These are phyloP conservation scores for Periglandula ipomoeae DNA, from an alignment of 2,329 filamentous ascomycete species.

Conservation along the genomic window DNA sequence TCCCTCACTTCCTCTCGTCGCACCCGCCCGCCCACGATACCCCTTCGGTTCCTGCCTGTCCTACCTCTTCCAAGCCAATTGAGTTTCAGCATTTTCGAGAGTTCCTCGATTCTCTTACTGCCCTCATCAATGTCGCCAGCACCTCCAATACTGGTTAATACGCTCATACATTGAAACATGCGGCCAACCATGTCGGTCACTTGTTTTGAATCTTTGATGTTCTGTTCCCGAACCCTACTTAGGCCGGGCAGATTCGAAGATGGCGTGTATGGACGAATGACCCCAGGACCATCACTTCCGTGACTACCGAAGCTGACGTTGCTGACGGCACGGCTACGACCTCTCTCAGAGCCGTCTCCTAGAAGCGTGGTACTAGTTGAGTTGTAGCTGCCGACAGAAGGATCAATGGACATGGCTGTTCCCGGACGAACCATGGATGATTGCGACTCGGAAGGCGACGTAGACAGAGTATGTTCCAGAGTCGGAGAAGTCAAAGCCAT, in stretches of 20 bases:
- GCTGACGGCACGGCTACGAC: conserved; percentile 71
- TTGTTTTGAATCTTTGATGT: conserved; percentile 61
- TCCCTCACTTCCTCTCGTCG: conserved; percentile 34
- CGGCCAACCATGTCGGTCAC: conserved; percentile 90
- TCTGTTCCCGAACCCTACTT: conserved; percentile 44
- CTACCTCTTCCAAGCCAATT: conserved; percentile 92
- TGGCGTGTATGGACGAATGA: conserved; percentile 43
- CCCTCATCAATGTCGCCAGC: conserved; percentile 51
- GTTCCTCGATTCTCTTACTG: conserved; percentile 70
- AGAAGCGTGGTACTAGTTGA: conserved; percentile 72
- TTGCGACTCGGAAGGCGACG: conserved; percentile 42
- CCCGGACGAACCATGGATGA: conserved; percentile 47
- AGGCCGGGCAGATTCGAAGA: conserved; percentile 26
- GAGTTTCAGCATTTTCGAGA: conserved; percentile 82
- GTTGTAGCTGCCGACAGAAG: conserved; percentile 67
- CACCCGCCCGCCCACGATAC: conserved; percentile 68
- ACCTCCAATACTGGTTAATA: conserved; percentile 64
- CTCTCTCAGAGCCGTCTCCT: conserved; percentile 49
- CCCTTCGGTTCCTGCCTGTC: conserved; percentile 80
- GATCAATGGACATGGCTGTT: conserved; percentile 69
- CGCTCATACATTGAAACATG: conserved; percentile 93
- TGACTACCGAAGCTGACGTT: conserved; percentile 65
- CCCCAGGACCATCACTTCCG: conserved; percentile 31
- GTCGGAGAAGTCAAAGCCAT: conserved; percentile 45
- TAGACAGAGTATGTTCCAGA: conserved; percentile 38